phyloP scores from a whole-genome alignment of 495 filamentous ascomycete genomes.

The Tuber magnatum region DNA sequence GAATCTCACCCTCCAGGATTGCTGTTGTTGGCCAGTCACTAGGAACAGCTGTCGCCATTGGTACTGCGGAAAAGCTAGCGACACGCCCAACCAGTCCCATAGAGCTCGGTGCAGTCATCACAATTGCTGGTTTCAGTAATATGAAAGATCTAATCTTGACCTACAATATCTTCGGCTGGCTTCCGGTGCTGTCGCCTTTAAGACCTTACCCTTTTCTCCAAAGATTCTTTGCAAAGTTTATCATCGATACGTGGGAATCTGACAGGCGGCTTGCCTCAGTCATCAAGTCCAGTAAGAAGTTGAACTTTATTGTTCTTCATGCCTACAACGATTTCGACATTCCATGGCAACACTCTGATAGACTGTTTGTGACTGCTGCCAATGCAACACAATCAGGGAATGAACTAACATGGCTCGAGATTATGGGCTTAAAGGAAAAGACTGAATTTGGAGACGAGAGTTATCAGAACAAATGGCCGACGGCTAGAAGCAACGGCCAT shows the following conservation, averaged over 20 bases:
- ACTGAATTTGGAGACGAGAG: slow-evolving; percentile 39
- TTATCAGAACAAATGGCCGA: slow-evolving; percentile 33
- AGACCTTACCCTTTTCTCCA: slow-evolving; percentile 46
- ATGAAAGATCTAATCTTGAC: slow-evolving; percentile 63
- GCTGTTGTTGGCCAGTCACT: slow-evolving; percentile 81
- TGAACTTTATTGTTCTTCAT: slow-evolving; percentile 68
- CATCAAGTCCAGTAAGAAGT: slow-evolving; percentile 48
- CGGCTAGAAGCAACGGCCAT: slow-evolving; percentile 33
- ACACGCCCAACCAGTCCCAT: slow-evolving; percentile 26
- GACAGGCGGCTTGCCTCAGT: slow-evolving; percentile 45
- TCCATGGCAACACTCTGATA: slow-evolving; percentile 56
- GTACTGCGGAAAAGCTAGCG: slow-evolving; percentile 60
- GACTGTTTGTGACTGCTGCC: slow-evolving; percentile 50
- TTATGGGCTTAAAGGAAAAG: slow-evolving; percentile 41
- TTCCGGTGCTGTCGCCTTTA: slow-evolving; percentile 74
- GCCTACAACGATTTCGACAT: slow-evolving; percentile 71
- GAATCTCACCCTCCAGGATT: slow-evolving; percentile 63
- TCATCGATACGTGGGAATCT: slow-evolving; percentile 53
- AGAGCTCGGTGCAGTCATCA: slow-evolving; percentile 61
- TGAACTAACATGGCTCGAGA: slow-evolving; percentile 42
- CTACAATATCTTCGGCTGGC: slow-evolving; percentile 63
- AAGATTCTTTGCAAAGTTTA: slow-evolving; percentile 39
- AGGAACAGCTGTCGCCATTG: slow-evolving; percentile 74
- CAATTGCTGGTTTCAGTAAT: slow-evolving; percentile 71
- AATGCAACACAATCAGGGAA: slow-evolving; percentile 48